Conservation (phyloP, 441 rosid genomes). For the Hypseocharis bilobata region DNA sequence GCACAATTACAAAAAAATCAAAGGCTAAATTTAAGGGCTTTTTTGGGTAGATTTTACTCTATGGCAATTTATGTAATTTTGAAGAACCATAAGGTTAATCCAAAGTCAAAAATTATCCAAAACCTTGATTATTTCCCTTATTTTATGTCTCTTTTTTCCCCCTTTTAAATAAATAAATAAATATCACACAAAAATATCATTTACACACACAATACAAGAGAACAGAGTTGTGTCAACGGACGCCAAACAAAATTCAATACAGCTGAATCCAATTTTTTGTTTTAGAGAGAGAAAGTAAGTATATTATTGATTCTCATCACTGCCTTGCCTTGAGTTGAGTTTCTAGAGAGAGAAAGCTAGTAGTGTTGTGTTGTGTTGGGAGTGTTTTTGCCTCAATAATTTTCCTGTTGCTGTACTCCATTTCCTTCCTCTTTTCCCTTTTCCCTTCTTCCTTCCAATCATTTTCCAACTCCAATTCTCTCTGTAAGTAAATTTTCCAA, state of each 20-base stretch:
- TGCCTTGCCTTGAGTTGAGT: not conserved
- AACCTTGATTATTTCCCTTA: no score
- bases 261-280: not conserved
- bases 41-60: not conserved
- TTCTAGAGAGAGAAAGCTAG: not conserved
- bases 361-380: no score
- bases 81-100: not conserved
- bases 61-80: not conserved
- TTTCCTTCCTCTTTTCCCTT: not conserved
- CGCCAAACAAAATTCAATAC: not conserved
- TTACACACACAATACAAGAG: not conserved
- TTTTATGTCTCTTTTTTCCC: not conserved
- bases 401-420: not conserved
- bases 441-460: not conserved
- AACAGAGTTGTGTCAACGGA: constrained; percentile 4
- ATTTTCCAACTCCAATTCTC: not conserved
- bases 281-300: constrained; percentile 3
- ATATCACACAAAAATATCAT: not conserved
- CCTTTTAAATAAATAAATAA: not conserved
- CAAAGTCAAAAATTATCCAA: not conserved
- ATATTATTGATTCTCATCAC: not conserved
- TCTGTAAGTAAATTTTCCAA: not conserved
- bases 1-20: not conserved
- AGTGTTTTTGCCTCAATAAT: not conserved
- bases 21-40: not conserved